A percentile compares a stretch with the other conserved stretches of the same genome.
phyloP scores from a whole-genome alignment of 208 protist species.

The Leishmania tropica region DNA sequence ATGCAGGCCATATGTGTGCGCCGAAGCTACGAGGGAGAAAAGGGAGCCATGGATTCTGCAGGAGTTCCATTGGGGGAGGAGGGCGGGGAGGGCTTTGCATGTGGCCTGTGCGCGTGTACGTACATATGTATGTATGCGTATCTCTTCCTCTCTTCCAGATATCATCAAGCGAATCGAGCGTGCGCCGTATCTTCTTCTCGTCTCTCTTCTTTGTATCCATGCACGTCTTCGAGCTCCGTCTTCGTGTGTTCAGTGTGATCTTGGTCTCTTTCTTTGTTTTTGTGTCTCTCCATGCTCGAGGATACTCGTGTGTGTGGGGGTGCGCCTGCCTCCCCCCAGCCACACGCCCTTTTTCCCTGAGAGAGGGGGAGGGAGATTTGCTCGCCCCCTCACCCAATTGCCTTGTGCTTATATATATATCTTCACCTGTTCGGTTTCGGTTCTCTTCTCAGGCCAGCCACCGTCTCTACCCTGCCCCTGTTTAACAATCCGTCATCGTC shows the following conservation, averaged over 20 bases:
- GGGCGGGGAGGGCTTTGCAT: slow-evolving; percentile 1
- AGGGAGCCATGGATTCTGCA: neutral
- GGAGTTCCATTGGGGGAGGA: neutral
- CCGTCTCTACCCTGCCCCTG: neutral
- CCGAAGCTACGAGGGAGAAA: too few relatives aligned
- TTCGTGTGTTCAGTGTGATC: neutral
- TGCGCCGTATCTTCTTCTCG: neutral
- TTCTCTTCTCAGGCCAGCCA: neutral
- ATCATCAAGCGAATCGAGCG: neutral
- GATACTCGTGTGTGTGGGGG: neutral
- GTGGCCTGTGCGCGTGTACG: slow-evolving; percentile 1
- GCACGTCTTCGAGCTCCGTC: neutral
- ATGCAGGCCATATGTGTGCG: neutral
- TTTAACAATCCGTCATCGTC: neutral
- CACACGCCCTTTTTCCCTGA: neutral
- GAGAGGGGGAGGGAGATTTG: neutral
- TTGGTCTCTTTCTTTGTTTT: slow-evolving; percentile 3
- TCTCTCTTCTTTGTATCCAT: neutral
- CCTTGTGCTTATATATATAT: slow-evolving; percentile 9
- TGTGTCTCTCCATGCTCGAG: neutral
- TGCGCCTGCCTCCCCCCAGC: neutral
- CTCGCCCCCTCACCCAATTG: neutral
- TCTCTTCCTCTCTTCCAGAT: neutral
- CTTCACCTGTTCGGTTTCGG: slow-evolving; percentile 5
- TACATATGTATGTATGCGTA: slow-evolving; percentile 11